phyloP scores from a whole-genome alignment of 106 monocot species.

The Platanthera guangdongensis region DNA sequence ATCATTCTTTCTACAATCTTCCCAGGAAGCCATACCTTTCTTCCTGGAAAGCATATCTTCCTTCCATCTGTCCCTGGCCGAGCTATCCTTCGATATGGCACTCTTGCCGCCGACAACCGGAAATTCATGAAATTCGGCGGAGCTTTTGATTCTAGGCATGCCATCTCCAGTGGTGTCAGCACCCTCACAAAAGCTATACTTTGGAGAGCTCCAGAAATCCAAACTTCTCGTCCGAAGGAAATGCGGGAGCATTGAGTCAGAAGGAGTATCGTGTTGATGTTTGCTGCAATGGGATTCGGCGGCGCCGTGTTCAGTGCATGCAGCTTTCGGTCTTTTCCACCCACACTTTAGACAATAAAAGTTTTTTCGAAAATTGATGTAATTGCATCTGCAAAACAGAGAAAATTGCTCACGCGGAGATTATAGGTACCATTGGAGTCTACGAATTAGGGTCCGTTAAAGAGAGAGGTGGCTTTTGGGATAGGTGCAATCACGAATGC shows the following conservation, averaged over 20 bases:
- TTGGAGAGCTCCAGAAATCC: slow-evolving; percentile 24
- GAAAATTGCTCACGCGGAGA: no score
- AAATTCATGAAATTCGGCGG: slow-evolving; percentile 27
- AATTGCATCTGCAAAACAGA: slow-evolving; percentile 54
- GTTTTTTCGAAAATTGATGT: slow-evolving; percentile 74
- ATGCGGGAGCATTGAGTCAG: slow-evolving; percentile 14
- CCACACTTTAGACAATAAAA: slow-evolving; percentile 64
- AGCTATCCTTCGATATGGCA: slow-evolving; percentile 31
- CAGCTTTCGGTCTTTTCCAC: slow-evolving; percentile 78
- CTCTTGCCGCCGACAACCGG: slow-evolving; percentile 54
- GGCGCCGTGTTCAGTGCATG: slow-evolving; percentile 6
- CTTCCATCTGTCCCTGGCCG: slow-evolving; percentile 40
- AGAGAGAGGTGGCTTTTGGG: no score
- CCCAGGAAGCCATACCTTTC: background rate
- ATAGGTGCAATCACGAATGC: no score
- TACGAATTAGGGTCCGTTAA: no score
- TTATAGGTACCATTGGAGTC: no score
- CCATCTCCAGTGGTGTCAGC: slow-evolving; percentile 1
- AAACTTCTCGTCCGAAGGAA: slow-evolving; percentile 9
- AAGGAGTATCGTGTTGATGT: background rate
- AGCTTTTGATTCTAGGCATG: background rate
- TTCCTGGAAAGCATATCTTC: slow-evolving; percentile 32
- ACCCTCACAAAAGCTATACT: slow-evolving; percentile 4
- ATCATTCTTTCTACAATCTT: slow-evolving; percentile 5
- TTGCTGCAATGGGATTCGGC: slow-evolving; percentile 5